Base-by-base conservation (phyloP, 208 protist genomes). In the Crithidia expoeki region DNA sequence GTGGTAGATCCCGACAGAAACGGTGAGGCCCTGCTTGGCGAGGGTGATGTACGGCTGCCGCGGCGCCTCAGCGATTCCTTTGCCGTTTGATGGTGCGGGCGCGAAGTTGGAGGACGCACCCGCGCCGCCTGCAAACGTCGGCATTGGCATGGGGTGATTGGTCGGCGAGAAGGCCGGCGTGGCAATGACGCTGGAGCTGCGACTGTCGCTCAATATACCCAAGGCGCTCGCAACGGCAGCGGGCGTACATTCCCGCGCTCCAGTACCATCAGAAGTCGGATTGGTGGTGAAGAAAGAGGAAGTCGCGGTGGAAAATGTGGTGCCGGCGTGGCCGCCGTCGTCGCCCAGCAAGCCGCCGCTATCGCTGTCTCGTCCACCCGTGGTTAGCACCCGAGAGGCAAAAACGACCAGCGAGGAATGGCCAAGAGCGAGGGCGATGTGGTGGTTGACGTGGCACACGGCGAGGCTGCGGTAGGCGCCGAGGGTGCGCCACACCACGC, bases 371-470 rank as follows among this genome's bases (percentile, higher is more conserved):
- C 32, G n/a, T 11, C 50, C 59, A 38, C 62, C 47, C 10, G 46
- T 11, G 16, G 27, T 23, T 10, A 44, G 33, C 10, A 66, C 23
- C 27, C 80, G 78, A 40, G 81, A 69, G 2, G 87, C 78, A 38
- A 93, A 95, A 36, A 93, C 84, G 10, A 86, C 84, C 19, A 93
- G 74, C 4, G 70, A 79, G 17, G 83, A 83, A 47, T 82, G 76
- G 4, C 76, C 74, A 14, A 85, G 47, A 0, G 82, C 66, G 47
- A 95, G 80, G 34, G 90, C 86, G 46, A 93, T 71, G 63, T 90
- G 85, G 44, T 81, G 75, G 28, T 85, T 89, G 44, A 80, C 72
- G 23, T 73, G 85, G 59, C 85, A 93, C 19, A 93, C 87, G 9
- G 87, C 71, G n/a, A 93, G 62, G 62, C 38, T 68, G 30, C 73